Conservation (phyloP, 1,284 basidiomycete species). For the Cutaneotrichosporon cavernicola region DNA sequence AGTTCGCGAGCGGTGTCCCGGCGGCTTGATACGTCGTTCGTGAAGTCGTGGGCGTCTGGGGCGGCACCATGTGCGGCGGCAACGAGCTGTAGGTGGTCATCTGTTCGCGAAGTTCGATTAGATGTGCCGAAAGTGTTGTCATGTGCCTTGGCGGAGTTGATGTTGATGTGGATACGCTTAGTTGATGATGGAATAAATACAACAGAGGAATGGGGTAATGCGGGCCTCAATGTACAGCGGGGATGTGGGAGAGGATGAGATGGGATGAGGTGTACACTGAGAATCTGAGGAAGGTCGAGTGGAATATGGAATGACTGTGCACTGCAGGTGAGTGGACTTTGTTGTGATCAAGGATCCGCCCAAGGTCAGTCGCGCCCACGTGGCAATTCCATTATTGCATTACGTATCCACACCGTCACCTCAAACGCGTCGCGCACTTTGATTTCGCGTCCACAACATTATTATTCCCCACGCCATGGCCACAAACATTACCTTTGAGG, state of each 20-base stretch:
- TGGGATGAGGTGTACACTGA: not conserved
- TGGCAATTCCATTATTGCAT: not conserved
- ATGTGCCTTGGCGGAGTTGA: slow-evolving; percentile 18
- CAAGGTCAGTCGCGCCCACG: slow-evolving; percentile 14
- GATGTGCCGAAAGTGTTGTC: slow-evolving; percentile 36
- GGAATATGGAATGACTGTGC: not conserved
- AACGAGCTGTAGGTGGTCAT: slow-evolving; percentile 28
- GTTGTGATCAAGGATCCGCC: not conserved
- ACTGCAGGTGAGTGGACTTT: slow-evolving; percentile 5
- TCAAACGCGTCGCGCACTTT: not conserved
- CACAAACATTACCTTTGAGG: slow-evolving; percentile 14
- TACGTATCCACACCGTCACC: slow-evolving; percentile 12
- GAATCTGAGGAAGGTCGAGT: not conserved
- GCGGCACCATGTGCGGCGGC: slow-evolving; percentile 17
- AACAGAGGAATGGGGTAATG: not conserved
- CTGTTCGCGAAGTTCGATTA: slow-evolving; percentile 37
- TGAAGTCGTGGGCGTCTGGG: slow-evolving; percentile 16
- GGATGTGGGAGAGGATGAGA: not conserved
- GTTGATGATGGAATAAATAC: not conserved
- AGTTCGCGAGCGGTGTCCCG: not conserved
- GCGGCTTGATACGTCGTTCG: slow-evolving; percentile 5
- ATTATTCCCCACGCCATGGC: slow-evolving; percentile 17
- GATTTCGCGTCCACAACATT: slow-evolving; percentile 12
- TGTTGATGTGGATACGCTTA: not conserved
- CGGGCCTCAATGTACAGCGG: not conserved